Conservation (phyloP, 108 stramenopile species). For the Cylindrotheca fusiformis region DNA sequence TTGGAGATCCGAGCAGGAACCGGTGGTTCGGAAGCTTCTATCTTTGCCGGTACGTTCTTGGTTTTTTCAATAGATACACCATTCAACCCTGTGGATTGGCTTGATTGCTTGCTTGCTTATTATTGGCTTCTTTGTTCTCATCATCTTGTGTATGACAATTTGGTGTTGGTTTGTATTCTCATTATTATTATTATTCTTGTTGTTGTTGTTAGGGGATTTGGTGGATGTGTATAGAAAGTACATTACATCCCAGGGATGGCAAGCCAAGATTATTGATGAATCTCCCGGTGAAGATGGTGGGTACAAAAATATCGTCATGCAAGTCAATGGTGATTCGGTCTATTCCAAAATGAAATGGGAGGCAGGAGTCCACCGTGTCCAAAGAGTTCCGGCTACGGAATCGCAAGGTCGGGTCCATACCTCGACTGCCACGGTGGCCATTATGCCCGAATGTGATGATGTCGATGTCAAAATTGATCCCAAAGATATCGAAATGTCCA, state of each 20-base stretch:
- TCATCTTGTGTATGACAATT: not conserved
- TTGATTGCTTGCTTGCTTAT: not conserved
- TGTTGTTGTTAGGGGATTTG: constrained; percentile 56
- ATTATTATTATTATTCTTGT: not conserved
- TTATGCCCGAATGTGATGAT: constrained; percentile 88
- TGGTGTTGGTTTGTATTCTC: not conserved
- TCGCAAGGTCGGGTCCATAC: constrained; percentile 92
- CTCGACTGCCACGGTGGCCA: constrained; percentile 92
- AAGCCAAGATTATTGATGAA: constrained; percentile 67
- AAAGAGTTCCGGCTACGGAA: constrained; percentile 97
- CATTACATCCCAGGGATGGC: constrained; percentile 79
- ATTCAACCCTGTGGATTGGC: no score
- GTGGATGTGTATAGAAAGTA: constrained; percentile 89
- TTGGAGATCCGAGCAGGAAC: constrained; percentile 96
- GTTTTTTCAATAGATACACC: no score
- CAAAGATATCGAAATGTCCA: constrained; percentile 86
- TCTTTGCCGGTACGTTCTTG: constrained; percentile 85
- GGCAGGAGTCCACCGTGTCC: constrained; percentile 97
- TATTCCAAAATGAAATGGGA: constrained; percentile 94
- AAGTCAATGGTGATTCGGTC: constrained; percentile 81
- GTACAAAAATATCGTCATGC: constrained; percentile 83
- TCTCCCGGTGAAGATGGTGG: constrained; percentile 89
- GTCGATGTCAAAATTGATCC: constrained; percentile 84
- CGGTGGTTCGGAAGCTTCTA: constrained; percentile 94
- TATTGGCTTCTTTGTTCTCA: not conserved